Evolutionary conservation across 805 yeast species (phyloP), one percentile per base, ranked within the genome.

Genomic region (Sugiyamaella valdiviana): DNA sequence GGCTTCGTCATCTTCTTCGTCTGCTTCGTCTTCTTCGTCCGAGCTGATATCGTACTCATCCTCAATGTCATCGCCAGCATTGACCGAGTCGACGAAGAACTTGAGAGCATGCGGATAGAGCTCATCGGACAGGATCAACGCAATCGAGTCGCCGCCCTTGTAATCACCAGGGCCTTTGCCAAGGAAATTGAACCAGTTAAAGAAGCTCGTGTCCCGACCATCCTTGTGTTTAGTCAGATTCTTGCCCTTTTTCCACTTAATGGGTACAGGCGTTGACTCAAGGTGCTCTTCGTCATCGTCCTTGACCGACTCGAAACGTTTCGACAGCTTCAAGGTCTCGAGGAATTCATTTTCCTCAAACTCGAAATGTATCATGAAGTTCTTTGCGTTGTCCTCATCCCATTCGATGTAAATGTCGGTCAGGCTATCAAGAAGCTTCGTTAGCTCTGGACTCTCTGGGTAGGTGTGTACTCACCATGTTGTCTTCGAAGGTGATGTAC

Each of bases 181-280:
- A 0, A 93, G 83, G 90, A 95, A 89, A 42, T 72, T 70, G 62
- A 89, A 90, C 82, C 90, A 90, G 5, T 88, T 83, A 65, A 91
- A 90, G 59, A 91, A 83, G 12, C 91, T 80, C 60, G 82, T 82
- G 39, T 79, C 67, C 24, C 72, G 70, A 36, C 71, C 68, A 38
- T 69, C 66, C 44, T 72, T 71, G 39, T 83, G 74, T 41, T 65
- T 57, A 2, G 62, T 58, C 1, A 95, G 87, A 54, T 82, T 71
- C 54, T 82, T 74, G 38, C 76, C 81, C 21, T 65, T 56, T 5
- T 95, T 95, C 96, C 96, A 88, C 46, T 71, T 58, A 15, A 89
- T 65, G 1, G 65, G 70, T 2, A 72, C 85, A 0, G 78, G 68
- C 40, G 73, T 71, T 5, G 91, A 80, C 0, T 69, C 66, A 37